Base-by-base conservation (phyloP, 2,329 filamentous ascomycete species). In the Paraphaeosphaeria minitans region DNA sequence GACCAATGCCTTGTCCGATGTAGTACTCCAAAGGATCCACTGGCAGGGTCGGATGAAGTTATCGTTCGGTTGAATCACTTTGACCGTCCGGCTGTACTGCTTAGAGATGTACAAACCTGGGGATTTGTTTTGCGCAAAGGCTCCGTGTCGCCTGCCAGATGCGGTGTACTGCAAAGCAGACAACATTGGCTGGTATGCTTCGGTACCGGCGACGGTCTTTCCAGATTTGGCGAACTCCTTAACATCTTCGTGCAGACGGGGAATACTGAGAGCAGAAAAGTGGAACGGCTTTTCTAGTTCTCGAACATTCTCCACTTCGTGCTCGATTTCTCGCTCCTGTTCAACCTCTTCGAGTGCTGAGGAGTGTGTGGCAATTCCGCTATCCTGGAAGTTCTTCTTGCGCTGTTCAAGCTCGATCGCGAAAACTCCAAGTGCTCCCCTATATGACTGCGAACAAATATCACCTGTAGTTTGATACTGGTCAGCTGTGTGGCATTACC, bases 1-100 rank as follows among this genome's bases (percentile, higher is more conserved):
- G 1, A 90, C 69, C 0, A 91, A 61, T 0, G 82, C 87, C 0
- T 78, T 81, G 8, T 83, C 66, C 0, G 76, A 75, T 0, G 63
- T n/a, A 0, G 64, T 63, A 58, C 81, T 84, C 82, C 83, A 89
- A 0, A 90, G 70, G 2, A 91, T 67, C 87, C 86, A 91, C 27
- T 87, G 83, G 0, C 88, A 84, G 0, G 83, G 73, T 1, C 82
- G 79, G 64, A 76, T 53, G 52, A 80, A 82, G 29, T 79, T 74
- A 51, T 82, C 79, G 54, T 77, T 72, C 61, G 82, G 61, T n/a
- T 66, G 58, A 7, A 51, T 58, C 1, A 67, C 41, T 1, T 75
- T 71, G 2, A 86, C 77, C 0, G 84, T 85, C 27, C 77, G 75
- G 1, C 67, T 73, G 57, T 85, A 88, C 57, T 87, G 81, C 0